Conservation (phyloP, 75 land plant genomes). For the Sequoiadendron giganteum region DNA sequence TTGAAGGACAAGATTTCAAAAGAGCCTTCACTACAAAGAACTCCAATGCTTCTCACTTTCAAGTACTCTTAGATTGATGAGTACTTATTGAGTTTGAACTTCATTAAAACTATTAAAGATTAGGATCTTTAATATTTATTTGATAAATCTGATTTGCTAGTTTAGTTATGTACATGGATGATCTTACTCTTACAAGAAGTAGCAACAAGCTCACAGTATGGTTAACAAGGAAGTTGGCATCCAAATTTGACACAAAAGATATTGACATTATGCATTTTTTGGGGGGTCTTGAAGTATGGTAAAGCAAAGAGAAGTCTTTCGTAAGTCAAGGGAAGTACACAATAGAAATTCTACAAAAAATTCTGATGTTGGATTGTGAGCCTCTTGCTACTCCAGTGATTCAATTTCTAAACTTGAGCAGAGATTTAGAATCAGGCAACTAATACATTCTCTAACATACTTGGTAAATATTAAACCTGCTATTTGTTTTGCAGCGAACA, state of each 20-base stretch:
- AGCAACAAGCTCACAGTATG: not conserved
- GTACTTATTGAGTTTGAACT: not conserved
- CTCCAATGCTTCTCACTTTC: no score
- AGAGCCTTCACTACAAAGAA: no score
- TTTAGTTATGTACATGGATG: not conserved
- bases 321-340: not conserved
- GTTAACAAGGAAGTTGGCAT: not conserved
- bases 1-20: no score
- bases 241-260: not conserved
- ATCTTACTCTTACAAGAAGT: not conserved
- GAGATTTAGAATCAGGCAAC: not conserved
- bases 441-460: not conserved
- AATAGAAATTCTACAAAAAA: not conserved
- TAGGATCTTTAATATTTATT: not conserved
- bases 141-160: not conserved
- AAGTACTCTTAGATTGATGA: not conserved
- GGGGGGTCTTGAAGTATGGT: not conserved
- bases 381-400: not conserved
- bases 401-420: not conserved
- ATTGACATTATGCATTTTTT: not conserved
- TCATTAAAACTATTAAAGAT: not conserved
- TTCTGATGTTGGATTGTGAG: not conserved
- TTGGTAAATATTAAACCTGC: not conserved
- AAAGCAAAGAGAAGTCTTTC: not conserved
- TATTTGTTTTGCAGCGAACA: not conserved